Percentiles rank a stretch among this genome's conserved stretches.
phyloP scores from a whole-genome alignment of 1,284 basidiomycete genomes.

The Fomitopsis palustris region DNA sequence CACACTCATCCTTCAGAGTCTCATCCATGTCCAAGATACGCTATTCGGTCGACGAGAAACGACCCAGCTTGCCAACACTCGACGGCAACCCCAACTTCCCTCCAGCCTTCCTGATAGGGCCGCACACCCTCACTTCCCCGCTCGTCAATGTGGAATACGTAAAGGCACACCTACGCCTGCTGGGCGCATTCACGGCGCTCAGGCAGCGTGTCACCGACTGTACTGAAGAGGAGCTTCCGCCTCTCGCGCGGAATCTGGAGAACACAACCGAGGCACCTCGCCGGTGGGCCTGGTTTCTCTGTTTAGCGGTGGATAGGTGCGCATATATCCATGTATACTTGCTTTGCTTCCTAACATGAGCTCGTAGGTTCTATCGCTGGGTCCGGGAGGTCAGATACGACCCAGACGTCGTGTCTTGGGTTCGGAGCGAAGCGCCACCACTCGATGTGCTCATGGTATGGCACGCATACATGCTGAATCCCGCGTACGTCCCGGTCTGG shows the following conservation, averaged over 20 bases:
- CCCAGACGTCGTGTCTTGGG: slow-evolving; percentile 18
- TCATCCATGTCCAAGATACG: background rate
- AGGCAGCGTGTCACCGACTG: slow-evolving; percentile 5
- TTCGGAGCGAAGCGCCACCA: slow-evolving; percentile 34
- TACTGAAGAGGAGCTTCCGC: background rate
- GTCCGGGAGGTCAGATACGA: slow-evolving; percentile 16
- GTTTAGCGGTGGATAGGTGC: slow-evolving; percentile 10
- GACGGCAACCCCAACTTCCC: background rate
- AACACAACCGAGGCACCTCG: background rate
- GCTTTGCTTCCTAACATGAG: background rate
- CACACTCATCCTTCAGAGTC: too few species aligned
- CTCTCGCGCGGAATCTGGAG: background rate
- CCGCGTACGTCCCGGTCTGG: slow-evolving; percentile 26
- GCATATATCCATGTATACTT: background rate
- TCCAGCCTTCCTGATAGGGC: slow-evolving; percentile 7
- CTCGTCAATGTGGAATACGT: slow-evolving; percentile 13
- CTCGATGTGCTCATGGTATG: slow-evolving; percentile 47
- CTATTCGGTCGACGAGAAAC: background rate
- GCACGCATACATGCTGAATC: slow-evolving; percentile 49
- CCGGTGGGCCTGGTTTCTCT: slow-evolving; percentile 13
- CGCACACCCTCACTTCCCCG: slow-evolving; percentile 1
- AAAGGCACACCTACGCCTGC: slow-evolving; percentile 16
- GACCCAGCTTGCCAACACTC: background rate
- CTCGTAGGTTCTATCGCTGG: slow-evolving; percentile 33
- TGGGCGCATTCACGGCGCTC: slow-evolving; percentile 16